Conservation (phyloP, 2,329 filamentous ascomycete species). For the Paraconiothyrium sp. region DNA sequence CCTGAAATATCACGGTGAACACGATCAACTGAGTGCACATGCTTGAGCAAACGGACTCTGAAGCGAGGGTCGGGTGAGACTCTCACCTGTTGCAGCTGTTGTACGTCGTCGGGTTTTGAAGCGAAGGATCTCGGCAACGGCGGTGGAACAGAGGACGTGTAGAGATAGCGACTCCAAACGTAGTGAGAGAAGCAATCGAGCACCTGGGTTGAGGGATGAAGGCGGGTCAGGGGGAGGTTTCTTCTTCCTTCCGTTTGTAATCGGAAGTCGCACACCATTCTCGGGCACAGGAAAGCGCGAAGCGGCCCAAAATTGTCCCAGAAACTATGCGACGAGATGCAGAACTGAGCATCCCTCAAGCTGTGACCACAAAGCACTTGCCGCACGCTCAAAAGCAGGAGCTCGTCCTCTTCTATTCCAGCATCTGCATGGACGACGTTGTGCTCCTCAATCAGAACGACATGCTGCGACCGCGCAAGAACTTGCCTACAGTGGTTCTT, state of each 20-base stretch:
- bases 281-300: neutral
- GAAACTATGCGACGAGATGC: too few relatives aligned
- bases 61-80: neutral
- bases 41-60: constrained; percentile 3
- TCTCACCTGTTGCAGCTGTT: neutral
- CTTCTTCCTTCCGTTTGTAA: constrained; percentile 3
- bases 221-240: neutral
- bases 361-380: too few relatives aligned
- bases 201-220: neutral
- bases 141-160: neutral
- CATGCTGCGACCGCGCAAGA: too few relatives aligned
- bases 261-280: neutral
- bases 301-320: neutral
- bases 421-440: too few relatives aligned
- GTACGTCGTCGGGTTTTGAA: neutral
- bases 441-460: too few relatives aligned
- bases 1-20: neutral
- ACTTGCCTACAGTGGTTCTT: too few relatives aligned
- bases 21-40: neutral
- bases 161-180: neutral
- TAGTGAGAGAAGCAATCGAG: neutral
- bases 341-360: too few relatives aligned
- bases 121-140: neutral
- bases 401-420: too few relatives aligned
- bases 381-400: too few relatives aligned